These are phyloP conservation scores for Mycena haematopus DNA, from an alignment of 768 basidiomycete genomes.

Conservation along the genomic window DNA sequence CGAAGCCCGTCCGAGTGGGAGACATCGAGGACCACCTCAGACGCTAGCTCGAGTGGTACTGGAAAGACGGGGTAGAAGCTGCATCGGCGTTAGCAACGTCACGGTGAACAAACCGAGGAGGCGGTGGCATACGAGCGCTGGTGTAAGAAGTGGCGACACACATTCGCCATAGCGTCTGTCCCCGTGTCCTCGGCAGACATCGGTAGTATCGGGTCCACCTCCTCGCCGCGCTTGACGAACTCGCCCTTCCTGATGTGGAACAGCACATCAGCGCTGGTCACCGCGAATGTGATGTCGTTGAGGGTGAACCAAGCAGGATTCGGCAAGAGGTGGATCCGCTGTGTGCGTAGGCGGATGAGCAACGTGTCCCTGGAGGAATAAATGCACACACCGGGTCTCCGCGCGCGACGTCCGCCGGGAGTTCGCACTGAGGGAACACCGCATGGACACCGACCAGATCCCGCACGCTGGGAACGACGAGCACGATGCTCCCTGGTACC, in stretches of 20 bases:
- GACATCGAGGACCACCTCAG: conserved; percentile 90
- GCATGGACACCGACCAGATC: conserved; percentile 82
- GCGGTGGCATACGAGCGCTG: conserved; percentile 81
- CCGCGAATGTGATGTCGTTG: conserved; percentile 81
- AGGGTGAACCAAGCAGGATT: conserved; percentile 89
- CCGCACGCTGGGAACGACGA: conserved; percentile 82
- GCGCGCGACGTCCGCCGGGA: conserved; percentile 49
- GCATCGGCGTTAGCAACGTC: conserved; percentile 12
- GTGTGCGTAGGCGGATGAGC: not conserved
- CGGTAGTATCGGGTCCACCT: conserved; percentile 55
- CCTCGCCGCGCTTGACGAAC: conserved; percentile 69
- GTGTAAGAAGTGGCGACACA: conserved; percentile 81
- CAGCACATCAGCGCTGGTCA: conserved; percentile 84
- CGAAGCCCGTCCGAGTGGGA: conserved; percentile 65
- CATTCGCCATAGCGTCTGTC: conserved; percentile 78
- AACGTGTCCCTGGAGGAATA: not conserved
- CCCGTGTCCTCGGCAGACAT: conserved; percentile 50
- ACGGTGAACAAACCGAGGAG: not conserved
- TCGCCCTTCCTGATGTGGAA: conserved; percentile 92
- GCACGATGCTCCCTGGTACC: conserved; percentile 72
- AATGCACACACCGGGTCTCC: conserved; percentile 57
- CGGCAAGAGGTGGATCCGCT: conserved; percentile 83
- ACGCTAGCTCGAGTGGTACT: conserved; percentile 70
- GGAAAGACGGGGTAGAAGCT: conserved; percentile 98
- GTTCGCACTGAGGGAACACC: conserved; percentile 84